phyloP scores from a whole-genome alignment of 2,329 filamentous ascomycete species.

The Anisogramma anomala region DNA sequence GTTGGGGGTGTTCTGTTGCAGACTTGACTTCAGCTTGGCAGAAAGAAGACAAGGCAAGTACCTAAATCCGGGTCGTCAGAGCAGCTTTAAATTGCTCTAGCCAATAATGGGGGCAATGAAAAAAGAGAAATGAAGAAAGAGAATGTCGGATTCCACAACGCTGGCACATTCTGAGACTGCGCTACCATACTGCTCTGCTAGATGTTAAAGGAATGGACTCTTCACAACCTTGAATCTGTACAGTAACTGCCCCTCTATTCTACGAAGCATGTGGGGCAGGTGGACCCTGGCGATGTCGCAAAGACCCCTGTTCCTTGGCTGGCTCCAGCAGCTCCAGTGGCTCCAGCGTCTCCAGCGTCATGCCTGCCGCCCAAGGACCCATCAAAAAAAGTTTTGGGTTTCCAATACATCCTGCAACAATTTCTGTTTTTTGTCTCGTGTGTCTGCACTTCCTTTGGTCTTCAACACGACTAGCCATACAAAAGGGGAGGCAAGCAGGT shows the following conservation, averaged over 20 bases:
- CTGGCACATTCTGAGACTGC: background rate
- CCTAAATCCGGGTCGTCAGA: background rate
- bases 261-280: background rate
- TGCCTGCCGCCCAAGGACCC: background rate
- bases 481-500: slow-evolving; percentile 6
- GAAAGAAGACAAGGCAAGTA: too few relatives aligned
- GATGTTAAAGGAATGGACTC: slow-evolving; percentile 52
- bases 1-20: too few relatives aligned
- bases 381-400: slow-evolving; percentile 15
- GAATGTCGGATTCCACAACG: background rate
- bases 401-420: background rate
- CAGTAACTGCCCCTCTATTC: slow-evolving; percentile 2
- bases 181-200: too few relatives aligned
- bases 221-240: slow-evolving; percentile 49
- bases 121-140: background rate
- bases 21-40: too few relatives aligned
- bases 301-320: background rate
- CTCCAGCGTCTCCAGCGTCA: too few relatives aligned
- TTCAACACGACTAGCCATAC: too few relatives aligned
- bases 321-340: too few relatives aligned
- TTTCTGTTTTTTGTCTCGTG: background rate
- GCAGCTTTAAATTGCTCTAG: background rate
- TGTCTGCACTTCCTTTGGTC: slow-evolving; percentile 4
- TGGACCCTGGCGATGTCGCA: too few relatives aligned
- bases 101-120: background rate